Conservation (phyloP, 768 basidiomycete species). For the Xerocomus brunneocitrinus region DNA sequence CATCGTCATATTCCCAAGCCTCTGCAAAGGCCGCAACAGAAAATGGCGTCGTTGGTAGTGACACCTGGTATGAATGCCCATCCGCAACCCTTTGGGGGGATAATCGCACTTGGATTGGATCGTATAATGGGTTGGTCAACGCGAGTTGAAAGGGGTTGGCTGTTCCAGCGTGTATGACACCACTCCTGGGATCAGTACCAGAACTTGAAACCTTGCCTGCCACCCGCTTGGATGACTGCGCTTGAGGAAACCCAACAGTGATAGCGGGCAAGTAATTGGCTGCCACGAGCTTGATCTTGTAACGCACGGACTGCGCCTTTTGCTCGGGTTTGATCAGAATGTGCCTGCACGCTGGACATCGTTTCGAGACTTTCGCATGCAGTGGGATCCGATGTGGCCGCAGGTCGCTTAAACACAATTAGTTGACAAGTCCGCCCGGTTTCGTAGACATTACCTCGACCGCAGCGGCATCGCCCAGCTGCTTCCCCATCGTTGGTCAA, state of each 20-base stretch:
- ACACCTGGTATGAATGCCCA: slow-evolving; percentile 58
- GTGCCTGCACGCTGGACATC: slow-evolving; percentile 90
- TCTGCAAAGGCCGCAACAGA: slow-evolving; percentile 88
- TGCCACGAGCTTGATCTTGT: slow-evolving; percentile 97
- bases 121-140: slow-evolving; percentile 92
- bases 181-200: slow-evolving; percentile 35
- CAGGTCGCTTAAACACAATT: slow-evolving; percentile 53
- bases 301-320: slow-evolving; percentile 90
- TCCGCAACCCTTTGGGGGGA: slow-evolving; percentile 61
- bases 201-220: slow-evolving; percentile 34
- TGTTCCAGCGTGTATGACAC: slow-evolving; percentile 62
- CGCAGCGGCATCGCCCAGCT: slow-evolving; percentile 73
- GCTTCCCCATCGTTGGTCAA: slow-evolving; percentile 77
- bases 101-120: slow-evolving; percentile 89
- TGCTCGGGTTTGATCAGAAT: slow-evolving; percentile 98
- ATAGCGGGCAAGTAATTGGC: slow-evolving; percentile 91
- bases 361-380: slow-evolving; percentile 91
- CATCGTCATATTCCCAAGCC: slow-evolving; percentile 97
- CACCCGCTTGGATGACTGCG: slow-evolving; percentile 36
- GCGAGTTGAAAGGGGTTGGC: slow-evolving; percentile 88
- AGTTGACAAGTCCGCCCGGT: neutral
- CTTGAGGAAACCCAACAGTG: slow-evolving; percentile 62
- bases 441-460: slow-evolving; percentile 42
- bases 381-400: slow-evolving; percentile 88
- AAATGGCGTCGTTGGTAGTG: slow-evolving; percentile 74